Percentiles rank a stretch among this genome's conserved stretches.
These are phyloP conservation scores for Diutina ranongensis DNA, from an alignment of 1,139 yeast genomes.

Conservation along the genomic window DNA sequence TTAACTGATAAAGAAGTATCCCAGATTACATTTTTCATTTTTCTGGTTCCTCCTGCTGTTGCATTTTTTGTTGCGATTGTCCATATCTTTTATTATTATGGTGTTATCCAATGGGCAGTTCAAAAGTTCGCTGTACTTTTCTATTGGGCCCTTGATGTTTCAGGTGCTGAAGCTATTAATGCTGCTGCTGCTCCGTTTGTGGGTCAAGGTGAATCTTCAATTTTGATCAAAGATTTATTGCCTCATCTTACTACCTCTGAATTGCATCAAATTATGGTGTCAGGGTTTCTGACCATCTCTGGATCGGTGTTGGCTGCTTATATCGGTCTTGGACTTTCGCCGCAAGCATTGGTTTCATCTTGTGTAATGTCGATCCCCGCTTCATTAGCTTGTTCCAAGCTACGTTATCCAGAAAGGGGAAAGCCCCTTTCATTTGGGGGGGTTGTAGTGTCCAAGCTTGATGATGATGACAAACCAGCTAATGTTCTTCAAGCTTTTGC, in stretches of 20 bases:
- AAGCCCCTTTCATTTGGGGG: background rate
- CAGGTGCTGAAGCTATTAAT: background rate
- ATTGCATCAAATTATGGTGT: background rate
- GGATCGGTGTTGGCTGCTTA: background rate
- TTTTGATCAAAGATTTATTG: background rate
- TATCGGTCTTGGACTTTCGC: background rate
- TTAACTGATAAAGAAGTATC: background rate
- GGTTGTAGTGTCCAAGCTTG: background rate
- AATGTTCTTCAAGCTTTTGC: background rate
- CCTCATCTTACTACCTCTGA: background rate
- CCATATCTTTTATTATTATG: background rate
- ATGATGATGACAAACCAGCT: background rate
- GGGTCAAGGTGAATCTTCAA: background rate
- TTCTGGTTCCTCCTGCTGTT: background rate
- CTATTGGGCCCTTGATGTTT: background rate
- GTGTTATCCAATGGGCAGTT: background rate
- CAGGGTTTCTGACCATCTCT: background rate
- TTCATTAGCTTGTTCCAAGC: background rate
- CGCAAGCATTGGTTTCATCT: background rate
- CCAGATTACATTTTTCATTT: background rate
- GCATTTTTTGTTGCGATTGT: background rate
- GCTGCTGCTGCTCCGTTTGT: background rate
- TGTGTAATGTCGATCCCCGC: background rate
- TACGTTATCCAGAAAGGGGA: background rate
- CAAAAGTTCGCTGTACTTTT: background rate